A percentile compares a stretch with the other conserved stretches of the same genome.
phyloP scores from a whole-genome alignment of 106 monocot species.

The Dioscorea dumetorum region DNA sequence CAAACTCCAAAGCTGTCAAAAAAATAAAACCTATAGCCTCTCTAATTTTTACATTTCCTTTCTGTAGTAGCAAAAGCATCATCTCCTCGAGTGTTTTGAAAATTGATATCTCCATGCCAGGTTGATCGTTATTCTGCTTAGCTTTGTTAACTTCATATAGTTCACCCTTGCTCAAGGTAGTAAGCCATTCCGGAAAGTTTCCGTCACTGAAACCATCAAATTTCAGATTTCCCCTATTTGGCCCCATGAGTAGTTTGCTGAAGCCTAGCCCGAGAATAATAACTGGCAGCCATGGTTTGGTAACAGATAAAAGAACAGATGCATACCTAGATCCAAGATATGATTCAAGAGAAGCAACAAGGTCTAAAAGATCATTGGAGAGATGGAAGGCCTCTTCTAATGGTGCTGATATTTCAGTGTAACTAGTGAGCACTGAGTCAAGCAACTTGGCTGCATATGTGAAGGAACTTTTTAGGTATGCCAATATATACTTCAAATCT shows the following conservation, averaged over 20 bases:
- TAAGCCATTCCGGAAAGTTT: conserved; percentile 49
- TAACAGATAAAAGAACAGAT: conserved; percentile 27
- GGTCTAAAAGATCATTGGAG: conserved; percentile 66
- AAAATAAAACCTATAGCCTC: conserved; percentile 45
- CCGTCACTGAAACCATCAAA: not conserved
- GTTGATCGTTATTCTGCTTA: conserved; percentile 6
- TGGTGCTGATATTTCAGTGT: conserved; percentile 24
- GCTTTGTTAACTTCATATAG: conserved; percentile 20
- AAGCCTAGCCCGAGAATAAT: conserved; percentile 62
- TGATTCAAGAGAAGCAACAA: conserved; percentile 48
- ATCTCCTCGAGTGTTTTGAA: conserved; percentile 36
- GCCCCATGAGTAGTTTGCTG: conserved; percentile 25
- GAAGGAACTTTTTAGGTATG: conserved; percentile 47
- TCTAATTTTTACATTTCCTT: conserved; percentile 48
- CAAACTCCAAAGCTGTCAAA: conserved; percentile 17
- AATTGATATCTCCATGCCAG: not conserved
- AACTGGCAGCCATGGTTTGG: conserved; percentile 75
- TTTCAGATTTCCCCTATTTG: not conserved
- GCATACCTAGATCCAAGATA: conserved; percentile 39
- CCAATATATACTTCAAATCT: conserved; percentile 27
- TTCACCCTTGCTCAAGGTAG: conserved; percentile 40
- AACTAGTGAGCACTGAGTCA: conserved; percentile 43
- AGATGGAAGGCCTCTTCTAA: conserved; percentile 37
- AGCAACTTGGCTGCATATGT: conserved; percentile 78
- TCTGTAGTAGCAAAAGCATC: conserved; percentile 47